phyloP scores from a whole-genome alignment of 345 rosid species.

The Mangifera indica region DNA sequence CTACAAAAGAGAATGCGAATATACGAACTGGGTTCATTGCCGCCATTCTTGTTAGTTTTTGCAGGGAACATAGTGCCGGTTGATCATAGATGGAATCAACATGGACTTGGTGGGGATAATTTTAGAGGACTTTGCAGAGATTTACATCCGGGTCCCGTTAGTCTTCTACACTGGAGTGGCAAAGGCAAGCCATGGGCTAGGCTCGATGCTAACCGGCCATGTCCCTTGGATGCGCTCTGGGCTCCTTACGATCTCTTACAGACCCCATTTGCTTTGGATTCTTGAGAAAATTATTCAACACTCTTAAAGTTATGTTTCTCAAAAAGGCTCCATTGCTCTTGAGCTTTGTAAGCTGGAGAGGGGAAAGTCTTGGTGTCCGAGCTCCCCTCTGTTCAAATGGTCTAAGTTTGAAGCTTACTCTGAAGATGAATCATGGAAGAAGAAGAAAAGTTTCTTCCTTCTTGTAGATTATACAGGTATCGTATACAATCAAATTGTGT shows the following conservation, averaged over 20 bases:
- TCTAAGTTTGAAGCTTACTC: not conserved
- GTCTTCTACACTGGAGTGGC: constrained; percentile 67
- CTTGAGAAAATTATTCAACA: constrained; percentile 18
- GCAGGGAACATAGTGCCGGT: constrained; percentile 72
- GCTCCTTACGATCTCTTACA: constrained; percentile 62
- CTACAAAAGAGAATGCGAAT: constrained; percentile 65
- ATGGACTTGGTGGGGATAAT: constrained; percentile 64
- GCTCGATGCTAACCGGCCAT: constrained; percentile 58
- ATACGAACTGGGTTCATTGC: constrained; percentile 75
- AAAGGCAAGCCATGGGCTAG: constrained; percentile 77
- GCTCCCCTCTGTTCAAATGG: no score
- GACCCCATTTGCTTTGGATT: constrained; percentile 54
- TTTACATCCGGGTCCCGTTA: constrained; percentile 65
- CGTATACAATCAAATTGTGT: constrained; percentile 4
- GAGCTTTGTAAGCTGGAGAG: no score
- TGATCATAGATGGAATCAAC: constrained; percentile 81
- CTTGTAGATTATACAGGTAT: constrained; percentile 27
- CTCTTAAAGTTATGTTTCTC: not conserved
- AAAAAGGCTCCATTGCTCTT: no score
- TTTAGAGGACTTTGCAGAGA: constrained; percentile 58
- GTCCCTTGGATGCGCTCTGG: constrained; percentile 65
- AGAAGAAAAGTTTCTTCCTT: not conserved
- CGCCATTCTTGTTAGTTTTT: constrained; percentile 71
- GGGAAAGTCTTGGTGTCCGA: no score
- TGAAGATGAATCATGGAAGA: not conserved